Evolutionary conservation across 176 grass and related monocot genomes (phyloP).

Genomic region (Calamus simplicifolius): DNA sequence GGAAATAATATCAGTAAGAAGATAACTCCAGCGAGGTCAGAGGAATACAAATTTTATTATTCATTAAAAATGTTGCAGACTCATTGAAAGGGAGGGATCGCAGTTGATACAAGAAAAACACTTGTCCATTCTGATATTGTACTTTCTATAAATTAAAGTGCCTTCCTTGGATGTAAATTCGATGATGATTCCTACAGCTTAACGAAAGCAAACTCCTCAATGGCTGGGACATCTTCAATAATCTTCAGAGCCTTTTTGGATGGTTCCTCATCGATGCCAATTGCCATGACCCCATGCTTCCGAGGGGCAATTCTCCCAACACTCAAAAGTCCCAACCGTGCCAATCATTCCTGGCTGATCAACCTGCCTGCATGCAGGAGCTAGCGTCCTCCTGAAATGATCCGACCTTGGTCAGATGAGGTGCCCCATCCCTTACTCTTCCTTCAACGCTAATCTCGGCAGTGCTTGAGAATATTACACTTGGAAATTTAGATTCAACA

Average conservation of each 20-base stretch:
- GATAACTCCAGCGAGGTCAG: no score
- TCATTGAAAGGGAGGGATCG: no score
- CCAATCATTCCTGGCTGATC: neutral
- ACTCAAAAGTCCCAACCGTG: neutral
- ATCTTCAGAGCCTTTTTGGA: neutral
- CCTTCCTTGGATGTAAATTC: no score
- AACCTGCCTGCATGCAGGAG: slow-evolving; percentile 6
- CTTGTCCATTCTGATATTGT: no score
- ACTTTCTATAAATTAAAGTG: no score
- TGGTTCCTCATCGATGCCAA: slow-evolving; percentile 1
- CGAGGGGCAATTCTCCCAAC: neutral
- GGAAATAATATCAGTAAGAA: no score
- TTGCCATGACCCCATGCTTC: slow-evolving; percentile 3
- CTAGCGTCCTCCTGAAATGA: neutral
- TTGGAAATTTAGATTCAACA: neutral
- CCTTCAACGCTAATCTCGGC: neutral
- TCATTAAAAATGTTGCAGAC: no score
- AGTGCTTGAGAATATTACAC: neutral
- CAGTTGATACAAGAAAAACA: no score
- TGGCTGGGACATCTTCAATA: neutral
- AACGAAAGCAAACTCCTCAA: slow-evolving; percentile 5
- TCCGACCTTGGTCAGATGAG: neutral
- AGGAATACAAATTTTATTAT: no score
- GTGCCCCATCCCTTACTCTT: neutral
- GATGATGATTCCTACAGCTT: neutral